Conservation (phyloP, 208 protist genomes). For the Acanthamoeba rhysodes region DNA sequence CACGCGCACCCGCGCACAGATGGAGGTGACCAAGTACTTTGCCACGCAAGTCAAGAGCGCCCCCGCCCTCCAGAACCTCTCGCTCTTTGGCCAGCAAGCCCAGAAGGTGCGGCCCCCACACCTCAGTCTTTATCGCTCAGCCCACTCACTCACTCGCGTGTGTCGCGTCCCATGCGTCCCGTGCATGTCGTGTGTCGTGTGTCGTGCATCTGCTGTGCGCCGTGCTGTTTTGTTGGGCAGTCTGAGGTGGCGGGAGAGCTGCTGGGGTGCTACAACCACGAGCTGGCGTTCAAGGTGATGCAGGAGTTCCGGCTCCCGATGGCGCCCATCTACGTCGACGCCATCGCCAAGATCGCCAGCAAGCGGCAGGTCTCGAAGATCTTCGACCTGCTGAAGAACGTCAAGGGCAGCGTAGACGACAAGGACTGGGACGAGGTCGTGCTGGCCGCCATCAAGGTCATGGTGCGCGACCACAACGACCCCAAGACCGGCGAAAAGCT, state of each 20-base stretch:
- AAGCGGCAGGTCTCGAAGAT: conserved; percentile 74
- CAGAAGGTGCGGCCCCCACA: background rate
- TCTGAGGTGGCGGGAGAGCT: conserved; percentile 76
- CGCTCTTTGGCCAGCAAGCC: conserved; percentile 3
- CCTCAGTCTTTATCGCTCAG: background rate
- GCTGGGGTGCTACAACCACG: conserved; percentile 74
- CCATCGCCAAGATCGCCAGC: conserved; percentile 71
- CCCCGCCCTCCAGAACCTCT: background rate
- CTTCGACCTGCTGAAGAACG: conserved; percentile 71
- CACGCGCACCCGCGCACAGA: background rate
- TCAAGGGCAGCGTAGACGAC: conserved; percentile 72
- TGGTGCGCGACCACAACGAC: conserved; percentile 11
- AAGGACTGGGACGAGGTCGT: conserved; percentile 76
- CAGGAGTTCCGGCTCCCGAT: conserved; percentile 79
- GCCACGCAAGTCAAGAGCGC: background rate
- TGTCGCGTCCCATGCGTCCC: no score
- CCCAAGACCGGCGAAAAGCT: conserved; percentile 64
- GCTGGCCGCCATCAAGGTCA: background rate
- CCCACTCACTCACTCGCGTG: no score
- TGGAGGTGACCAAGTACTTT: conserved; percentile 21
- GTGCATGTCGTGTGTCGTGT: no score
- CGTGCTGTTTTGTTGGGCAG: conserved; percentile 10
- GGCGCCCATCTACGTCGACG: conserved; percentile 76
- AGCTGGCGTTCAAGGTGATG: conserved; percentile 80
- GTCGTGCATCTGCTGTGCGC: no score